Conservation (phyloP, 2,329 filamentous ascomycete genomes). For the Xylariaceae sp. region DNA sequence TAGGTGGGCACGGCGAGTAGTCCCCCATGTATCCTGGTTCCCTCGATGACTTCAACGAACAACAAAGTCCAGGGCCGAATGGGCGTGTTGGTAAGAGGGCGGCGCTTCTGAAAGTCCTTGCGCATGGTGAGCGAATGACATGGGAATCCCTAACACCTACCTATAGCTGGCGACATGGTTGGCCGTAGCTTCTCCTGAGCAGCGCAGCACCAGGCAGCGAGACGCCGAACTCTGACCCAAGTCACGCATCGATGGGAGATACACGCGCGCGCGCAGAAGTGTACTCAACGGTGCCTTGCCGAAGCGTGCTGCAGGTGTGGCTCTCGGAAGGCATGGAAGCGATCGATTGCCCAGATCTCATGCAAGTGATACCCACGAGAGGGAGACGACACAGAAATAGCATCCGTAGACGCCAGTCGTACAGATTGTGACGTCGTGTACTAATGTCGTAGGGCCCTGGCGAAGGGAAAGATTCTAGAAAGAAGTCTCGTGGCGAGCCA, state of each 20-base stretch:
- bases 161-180: background rate
- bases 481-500: conserved; percentile 15
- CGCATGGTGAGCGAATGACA: background rate
- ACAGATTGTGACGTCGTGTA: conserved; percentile 16
- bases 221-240: background rate
- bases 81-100: background rate
- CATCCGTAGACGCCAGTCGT: conserved; percentile 18
- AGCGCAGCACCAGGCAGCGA: background rate
- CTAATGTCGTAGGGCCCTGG: conserved; percentile 3
- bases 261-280: background rate
- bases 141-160: background rate
- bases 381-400: conserved; percentile 9
- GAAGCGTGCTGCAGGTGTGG: conserved; percentile 22
- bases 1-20: conserved; percentile 4
- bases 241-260: background rate
- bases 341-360: background rate
- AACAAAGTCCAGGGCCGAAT: background rate
- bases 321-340: conserved; percentile 15
- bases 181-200: background rate
- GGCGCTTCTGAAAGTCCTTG: conserved; percentile 24
- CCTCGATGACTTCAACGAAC: conserved; percentile 1
- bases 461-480: conserved; percentile 25
- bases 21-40: conserved; percentile 8
- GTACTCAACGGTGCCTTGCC: conserved; percentile 20
- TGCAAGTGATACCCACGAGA: conserved; percentile 21